Evolutionary conservation across 2,329 filamentous ascomycete species (phyloP).

Genomic region (Cladosporium cucumerinum): DNA sequence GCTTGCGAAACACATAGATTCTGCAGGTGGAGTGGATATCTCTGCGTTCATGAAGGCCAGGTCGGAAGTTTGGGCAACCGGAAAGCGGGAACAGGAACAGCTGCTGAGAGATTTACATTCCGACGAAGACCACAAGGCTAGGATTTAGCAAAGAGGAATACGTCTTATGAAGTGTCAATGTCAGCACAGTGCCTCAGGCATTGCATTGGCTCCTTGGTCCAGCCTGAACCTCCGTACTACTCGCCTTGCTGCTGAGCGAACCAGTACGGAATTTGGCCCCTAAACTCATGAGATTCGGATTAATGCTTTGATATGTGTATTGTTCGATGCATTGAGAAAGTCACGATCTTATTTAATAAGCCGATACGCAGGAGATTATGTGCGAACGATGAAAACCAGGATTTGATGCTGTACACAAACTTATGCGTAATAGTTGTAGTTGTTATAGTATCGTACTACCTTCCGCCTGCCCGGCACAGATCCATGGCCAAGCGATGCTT

Average conservation of each 20-base stretch:
- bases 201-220: too few relatives aligned
- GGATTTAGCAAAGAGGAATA: not conserved
- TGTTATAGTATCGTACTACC: not conserved
- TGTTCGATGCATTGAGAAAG: too few relatives aligned
- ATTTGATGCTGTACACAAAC: not conserved
- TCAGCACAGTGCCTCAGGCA: too few relatives aligned
- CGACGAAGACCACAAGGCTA: not conserved
- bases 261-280: too few relatives aligned
- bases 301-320: too few relatives aligned
- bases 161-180: too few relatives aligned
- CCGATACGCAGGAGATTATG: too few relatives aligned
- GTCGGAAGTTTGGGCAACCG: slow-evolving; percentile 25
- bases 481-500: not conserved
- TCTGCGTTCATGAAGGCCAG: slow-evolving; percentile 24
- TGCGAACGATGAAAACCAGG: too few relatives aligned
- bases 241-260: too few relatives aligned
- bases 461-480: not conserved
- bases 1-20: slow-evolving; percentile 32
- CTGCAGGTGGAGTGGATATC: slow-evolving; percentile 18
- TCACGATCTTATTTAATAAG: too few relatives aligned
- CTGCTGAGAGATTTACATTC: not conserved
- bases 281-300: too few relatives aligned
- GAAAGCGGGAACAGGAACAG: slow-evolving; percentile 21
- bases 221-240: too few relatives aligned
- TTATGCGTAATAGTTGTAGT: not conserved